A percentile compares a stretch with the other conserved stretches of the same genome.
These are phyloP conservation scores for Penicillium polonicum DNA, from an alignment of 2,329 filamentous ascomycete genomes.

Conservation along the genomic window DNA sequence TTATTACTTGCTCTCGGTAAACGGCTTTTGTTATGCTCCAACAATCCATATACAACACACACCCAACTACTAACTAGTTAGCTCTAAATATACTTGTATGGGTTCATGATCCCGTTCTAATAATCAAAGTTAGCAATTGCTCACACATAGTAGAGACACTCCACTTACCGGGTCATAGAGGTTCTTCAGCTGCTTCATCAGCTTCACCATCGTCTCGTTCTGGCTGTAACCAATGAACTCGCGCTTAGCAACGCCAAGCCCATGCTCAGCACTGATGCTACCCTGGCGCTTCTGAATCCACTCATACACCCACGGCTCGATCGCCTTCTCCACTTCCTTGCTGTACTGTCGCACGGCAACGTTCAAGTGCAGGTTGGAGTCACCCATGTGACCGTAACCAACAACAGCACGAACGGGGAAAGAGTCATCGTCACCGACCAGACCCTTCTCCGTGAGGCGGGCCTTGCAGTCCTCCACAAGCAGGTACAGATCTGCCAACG, in stretches of 20 bases:
- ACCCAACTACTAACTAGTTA: background rate
- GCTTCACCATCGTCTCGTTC: slow-evolving; percentile 76
- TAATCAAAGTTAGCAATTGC: slow-evolving; percentile 17
- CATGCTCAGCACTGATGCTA: slow-evolving; percentile 96
- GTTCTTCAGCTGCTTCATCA: slow-evolving; percentile 96
- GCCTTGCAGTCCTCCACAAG: slow-evolving; percentile 82
- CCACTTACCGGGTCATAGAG: slow-evolving; percentile 85
- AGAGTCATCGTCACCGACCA: slow-evolving; percentile 72
- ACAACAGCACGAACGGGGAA: slow-evolving; percentile 85
- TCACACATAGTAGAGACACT: background rate
- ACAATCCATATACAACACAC: background rate
- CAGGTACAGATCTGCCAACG: slow-evolving; percentile 79
- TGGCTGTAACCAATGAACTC: slow-evolving; percentile 91
- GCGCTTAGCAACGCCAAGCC: slow-evolving; percentile 91
- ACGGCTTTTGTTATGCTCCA: background rate
- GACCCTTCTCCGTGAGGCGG: slow-evolving; percentile 68
- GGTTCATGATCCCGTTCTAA: slow-evolving; percentile 97
- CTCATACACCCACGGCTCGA: slow-evolving; percentile 97
- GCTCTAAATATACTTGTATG: slow-evolving; percentile 82
- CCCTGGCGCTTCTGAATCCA: slow-evolving; percentile 87
- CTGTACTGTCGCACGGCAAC: slow-evolving; percentile 80
- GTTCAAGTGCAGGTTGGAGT: slow-evolving; percentile 93
- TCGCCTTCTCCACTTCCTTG: slow-evolving; percentile 76
- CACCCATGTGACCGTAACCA: slow-evolving; percentile 97
- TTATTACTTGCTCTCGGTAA: background rate